phyloP scores from a whole-genome alignment of 106 monocot species.

The Phalaenopsis aphrodite region DNA sequence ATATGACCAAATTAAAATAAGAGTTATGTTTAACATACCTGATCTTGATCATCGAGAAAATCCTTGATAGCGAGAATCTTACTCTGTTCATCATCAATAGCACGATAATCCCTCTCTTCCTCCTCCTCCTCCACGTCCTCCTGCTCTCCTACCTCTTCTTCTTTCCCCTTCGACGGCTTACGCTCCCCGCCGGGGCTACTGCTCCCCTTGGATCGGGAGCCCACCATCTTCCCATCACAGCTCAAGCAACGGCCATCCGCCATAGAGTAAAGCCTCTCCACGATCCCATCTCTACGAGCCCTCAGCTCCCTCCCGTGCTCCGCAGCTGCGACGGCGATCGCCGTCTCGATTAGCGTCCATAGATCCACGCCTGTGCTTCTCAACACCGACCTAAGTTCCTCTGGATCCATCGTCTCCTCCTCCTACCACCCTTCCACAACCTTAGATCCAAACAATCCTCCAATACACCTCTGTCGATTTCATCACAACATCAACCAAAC shows the following conservation, averaged over 20 bases:
- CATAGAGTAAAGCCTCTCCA: conserved; percentile 34
- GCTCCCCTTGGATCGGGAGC: conserved; percentile 1
- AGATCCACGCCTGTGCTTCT: conserved; percentile 24
- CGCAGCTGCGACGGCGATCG: conserved; percentile 20
- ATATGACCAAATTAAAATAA: background rate
- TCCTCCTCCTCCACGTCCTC: conserved; percentile 14
- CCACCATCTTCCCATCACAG: conserved; percentile 2
- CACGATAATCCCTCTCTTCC: background rate
- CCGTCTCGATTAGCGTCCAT: conserved; percentile 31
- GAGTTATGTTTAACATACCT: conserved; percentile 19
- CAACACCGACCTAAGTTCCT: conserved; percentile 20
- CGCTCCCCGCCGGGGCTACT: background rate
- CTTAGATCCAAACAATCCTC: conserved; percentile 2
- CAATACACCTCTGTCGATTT: background rate
- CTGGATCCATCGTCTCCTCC: conserved; percentile 18
- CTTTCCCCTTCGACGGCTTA: background rate
- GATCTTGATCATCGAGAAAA: conserved; percentile 45
- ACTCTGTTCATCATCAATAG: conserved; percentile 32
- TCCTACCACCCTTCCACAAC: background rate
- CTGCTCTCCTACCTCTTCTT: background rate
- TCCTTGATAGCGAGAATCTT: conserved; percentile 56
- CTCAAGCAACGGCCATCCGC: conserved; percentile 8
- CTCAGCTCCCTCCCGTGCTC: conserved; percentile 25
- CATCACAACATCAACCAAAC: background rate
- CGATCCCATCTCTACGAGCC: conserved; percentile 21